phyloP scores from a whole-genome alignment of 208 protist genomes.

The Tritrichomonas foetus region DNA sequence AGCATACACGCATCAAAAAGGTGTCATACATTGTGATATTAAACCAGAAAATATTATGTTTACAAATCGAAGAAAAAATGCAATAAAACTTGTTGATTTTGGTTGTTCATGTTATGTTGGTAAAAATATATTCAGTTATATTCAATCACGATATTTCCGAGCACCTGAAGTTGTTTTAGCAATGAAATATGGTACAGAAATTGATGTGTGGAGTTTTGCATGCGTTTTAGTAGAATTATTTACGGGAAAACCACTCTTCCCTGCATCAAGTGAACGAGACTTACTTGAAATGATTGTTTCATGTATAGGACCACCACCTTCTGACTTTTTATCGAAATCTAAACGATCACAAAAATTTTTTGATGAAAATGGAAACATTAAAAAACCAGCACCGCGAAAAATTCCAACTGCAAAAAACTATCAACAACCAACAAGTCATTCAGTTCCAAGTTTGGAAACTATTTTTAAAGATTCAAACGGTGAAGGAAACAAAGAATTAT shows the following conservation, averaged over 20 bases:
- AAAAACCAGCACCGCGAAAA: background rate
- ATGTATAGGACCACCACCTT: background rate
- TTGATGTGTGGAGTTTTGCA: conserved; percentile 61
- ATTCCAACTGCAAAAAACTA: too few relatives aligned
- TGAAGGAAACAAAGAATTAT: background rate
- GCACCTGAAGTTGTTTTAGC: conserved; percentile 60
- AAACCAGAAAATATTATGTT: conserved; percentile 66
- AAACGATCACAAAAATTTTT: background rate
- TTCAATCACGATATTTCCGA: conserved; percentile 58
- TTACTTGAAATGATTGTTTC: conserved; percentile 40
- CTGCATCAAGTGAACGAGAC: conserved; percentile 45
- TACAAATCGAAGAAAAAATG: background rate
- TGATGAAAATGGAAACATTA: background rate
- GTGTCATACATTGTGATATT: conserved; percentile 56
- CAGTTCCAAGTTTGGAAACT: too few relatives aligned
- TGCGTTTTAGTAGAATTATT: conserved; percentile 56
- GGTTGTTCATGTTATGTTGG: conserved; percentile 49
- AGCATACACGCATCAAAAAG: background rate
- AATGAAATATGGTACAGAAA: conserved; percentile 43
- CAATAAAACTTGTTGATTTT: conserved; percentile 58
- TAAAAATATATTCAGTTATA: conserved; percentile 56
- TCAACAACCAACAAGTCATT: too few relatives aligned
- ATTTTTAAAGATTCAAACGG: background rate
- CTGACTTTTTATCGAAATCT: background rate
- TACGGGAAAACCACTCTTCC: conserved; percentile 55